These are phyloP conservation scores for Globisporangium perplexum DNA, from an alignment of 352 stramenopile species.

Conservation along the genomic window DNA sequence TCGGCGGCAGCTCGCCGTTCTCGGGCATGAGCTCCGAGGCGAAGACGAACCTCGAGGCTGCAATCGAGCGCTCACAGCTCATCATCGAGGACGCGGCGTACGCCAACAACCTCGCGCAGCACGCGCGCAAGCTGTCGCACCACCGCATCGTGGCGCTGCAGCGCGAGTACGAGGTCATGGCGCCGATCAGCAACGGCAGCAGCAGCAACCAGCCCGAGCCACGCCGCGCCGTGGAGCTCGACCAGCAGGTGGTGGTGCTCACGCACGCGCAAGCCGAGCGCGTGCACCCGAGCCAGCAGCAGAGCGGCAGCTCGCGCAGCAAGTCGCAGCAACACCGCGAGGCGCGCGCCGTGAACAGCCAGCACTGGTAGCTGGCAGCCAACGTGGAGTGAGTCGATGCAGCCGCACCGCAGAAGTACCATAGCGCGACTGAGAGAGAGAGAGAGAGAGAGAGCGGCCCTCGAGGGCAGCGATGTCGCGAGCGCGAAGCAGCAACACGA, in stretches of 20 bases:
- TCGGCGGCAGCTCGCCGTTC: constrained; percentile 8
- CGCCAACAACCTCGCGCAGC: constrained; percentile 63
- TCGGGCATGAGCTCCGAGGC: constrained; percentile 13
- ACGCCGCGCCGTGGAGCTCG: background rate
- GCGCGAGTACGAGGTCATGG: constrained; percentile 47
- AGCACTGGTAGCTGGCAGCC: background rate
- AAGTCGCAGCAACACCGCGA: background rate
- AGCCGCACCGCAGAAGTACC: too few species aligned
- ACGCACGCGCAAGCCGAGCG: constrained; percentile 1
- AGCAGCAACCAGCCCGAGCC: constrained; percentile 15
- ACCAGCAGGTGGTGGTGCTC: constrained; percentile 11
- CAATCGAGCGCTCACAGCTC: constrained; percentile 36
- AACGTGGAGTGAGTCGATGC: background rate
- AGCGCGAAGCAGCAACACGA: too few species aligned
- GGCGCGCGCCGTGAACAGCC: background rate
- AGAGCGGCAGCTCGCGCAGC: background rate
- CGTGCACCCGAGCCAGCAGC: constrained; percentile 2
- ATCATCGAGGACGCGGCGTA: constrained; percentile 62
- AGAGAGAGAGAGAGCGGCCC: too few species aligned
- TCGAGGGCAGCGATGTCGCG: too few species aligned
- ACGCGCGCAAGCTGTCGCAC: constrained; percentile 63
- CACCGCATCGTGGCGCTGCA: constrained; percentile 59
- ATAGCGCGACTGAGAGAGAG: too few species aligned
- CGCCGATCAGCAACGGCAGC: constrained; percentile 9
- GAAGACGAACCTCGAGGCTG: constrained; percentile 39